Percentiles rank a stretch among this genome's conserved stretches.
These are phyloP conservation scores for Lasiodiplodia sp. DNA, from an alignment of 2,329 filamentous ascomycete genomes.

Conservation along the genomic window DNA sequence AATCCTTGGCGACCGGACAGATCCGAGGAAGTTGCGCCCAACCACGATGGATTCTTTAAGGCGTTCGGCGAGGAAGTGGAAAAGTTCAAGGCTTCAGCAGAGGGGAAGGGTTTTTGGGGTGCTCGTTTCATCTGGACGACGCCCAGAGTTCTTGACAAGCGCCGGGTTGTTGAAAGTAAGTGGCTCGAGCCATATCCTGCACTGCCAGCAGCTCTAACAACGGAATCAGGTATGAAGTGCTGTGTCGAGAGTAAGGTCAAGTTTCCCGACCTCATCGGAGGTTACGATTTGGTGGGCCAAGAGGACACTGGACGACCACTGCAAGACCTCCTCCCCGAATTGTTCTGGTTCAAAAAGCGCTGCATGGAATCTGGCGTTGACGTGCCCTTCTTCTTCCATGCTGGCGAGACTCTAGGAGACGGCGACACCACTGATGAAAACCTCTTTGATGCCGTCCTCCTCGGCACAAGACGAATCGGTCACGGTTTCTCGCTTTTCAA, in stretches of 20 bases:
- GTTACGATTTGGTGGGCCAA: slow-evolving; percentile 89
- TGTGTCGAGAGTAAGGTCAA: slow-evolving; percentile 83
- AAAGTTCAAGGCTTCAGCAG: slow-evolving; percentile 73
- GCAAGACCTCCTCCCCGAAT: slow-evolving; percentile 77
- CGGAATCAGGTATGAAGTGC: slow-evolving; percentile 71
- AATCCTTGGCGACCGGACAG: slow-evolving; percentile 73
- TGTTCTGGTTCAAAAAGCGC: slow-evolving; percentile 93
- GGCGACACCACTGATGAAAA: slow-evolving; percentile 81
- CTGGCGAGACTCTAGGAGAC: slow-evolving; percentile 81
- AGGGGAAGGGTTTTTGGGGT: slow-evolving; percentile 83
- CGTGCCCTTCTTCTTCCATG: slow-evolving; percentile 95
- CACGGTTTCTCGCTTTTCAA: slow-evolving; percentile 90
- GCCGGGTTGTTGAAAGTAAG: slow-evolving; percentile 70
- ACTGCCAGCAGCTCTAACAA: background rate
- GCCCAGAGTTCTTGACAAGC: slow-evolving; percentile 69
- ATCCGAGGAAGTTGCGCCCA: slow-evolving; percentile 69
- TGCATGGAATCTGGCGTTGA: slow-evolving; percentile 79
- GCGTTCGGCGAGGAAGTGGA: slow-evolving; percentile 80
- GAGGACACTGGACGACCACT: slow-evolving; percentile 82
- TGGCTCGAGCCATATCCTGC: background rate
- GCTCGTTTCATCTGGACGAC: slow-evolving; percentile 85
- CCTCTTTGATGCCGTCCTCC: slow-evolving; percentile 85
- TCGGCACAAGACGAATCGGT: slow-evolving; percentile 88
- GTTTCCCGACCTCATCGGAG: slow-evolving; percentile 80
- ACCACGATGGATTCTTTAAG: slow-evolving; percentile 73